Conservation (phyloP, 345 rosid genomes). For the Eucalyptus polyanthemos region DNA sequence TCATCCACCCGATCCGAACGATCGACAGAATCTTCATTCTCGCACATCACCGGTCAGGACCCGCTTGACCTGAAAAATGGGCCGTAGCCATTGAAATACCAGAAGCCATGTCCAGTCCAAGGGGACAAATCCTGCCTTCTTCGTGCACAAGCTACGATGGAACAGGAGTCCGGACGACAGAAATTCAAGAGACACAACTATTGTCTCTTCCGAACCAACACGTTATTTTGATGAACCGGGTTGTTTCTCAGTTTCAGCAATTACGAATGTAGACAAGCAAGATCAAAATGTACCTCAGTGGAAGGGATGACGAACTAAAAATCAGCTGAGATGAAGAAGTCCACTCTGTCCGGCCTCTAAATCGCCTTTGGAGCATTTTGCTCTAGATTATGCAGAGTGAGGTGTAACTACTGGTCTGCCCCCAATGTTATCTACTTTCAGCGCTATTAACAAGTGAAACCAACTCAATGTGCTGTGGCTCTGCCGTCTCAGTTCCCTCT, state of each 20-base stretch:
- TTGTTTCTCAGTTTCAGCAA: background rate
- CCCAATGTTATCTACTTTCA: background rate
- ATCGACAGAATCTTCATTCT: background rate
- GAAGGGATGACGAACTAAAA: background rate
- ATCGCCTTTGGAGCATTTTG: background rate
- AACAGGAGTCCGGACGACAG: background rate
- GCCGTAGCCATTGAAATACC: background rate
- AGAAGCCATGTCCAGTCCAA: background rate
- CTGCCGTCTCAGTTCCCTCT: constrained; percentile 11
- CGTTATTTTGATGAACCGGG: background rate
- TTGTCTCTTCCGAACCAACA: background rate
- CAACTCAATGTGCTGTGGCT: constrained; percentile 33
- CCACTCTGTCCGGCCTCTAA: background rate
- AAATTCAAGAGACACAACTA: background rate
- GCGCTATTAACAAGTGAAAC: constrained; percentile 14
- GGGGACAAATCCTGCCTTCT: background rate
- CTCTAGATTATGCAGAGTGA: background rate
- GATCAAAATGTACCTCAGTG: background rate
- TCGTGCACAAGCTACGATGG: background rate
- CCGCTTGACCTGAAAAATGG: background rate
- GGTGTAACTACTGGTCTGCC: background rate
- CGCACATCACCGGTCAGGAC: background rate
- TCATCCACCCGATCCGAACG: background rate
- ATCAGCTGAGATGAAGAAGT: background rate
- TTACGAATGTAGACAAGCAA: too few relatives aligned